phyloP scores from a whole-genome alignment of 2,329 filamentous ascomycete genomes.

The Penicillium brasilianum region DNA sequence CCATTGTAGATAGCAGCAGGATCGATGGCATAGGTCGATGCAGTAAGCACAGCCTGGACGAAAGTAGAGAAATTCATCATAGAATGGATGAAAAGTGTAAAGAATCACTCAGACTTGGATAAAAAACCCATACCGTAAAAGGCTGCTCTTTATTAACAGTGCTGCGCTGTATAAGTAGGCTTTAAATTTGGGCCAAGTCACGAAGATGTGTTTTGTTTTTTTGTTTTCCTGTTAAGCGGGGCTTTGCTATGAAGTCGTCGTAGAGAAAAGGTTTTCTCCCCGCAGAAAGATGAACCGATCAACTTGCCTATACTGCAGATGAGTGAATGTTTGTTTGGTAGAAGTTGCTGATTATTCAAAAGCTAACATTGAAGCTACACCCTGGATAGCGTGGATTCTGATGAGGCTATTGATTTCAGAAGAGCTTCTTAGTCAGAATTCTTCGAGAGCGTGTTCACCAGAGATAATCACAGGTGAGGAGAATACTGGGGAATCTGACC shows the following conservation, averaged over 20 bases:
- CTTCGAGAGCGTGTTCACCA: neutral
- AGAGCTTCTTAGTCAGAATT: neutral
- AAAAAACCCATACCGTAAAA: neutral
- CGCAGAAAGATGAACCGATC: neutral
- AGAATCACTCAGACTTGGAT: neutral
- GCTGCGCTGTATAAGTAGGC: neutral
- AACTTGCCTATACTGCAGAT: neutral
- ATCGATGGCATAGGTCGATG: neutral
- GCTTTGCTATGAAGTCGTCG: neutral
- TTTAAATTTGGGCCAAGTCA: neutral
- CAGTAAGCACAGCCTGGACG: neutral
- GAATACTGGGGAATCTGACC: neutral
- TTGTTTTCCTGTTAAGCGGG: neutral
- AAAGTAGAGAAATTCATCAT: neutral
- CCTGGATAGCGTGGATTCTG: too few relatives aligned
- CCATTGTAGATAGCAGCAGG: conserved; percentile 17
- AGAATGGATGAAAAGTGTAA: neutral
- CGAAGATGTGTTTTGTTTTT: neutral
- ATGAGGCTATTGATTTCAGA: neutral
- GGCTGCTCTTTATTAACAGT: neutral
- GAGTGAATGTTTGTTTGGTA: neutral
- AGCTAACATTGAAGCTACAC: too few relatives aligned
- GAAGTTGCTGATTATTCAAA: too few relatives aligned
- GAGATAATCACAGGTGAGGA: neutral
- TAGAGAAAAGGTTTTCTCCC: neutral